Percentiles rank a stretch among this genome's conserved stretches.
These are phyloP conservation scores for Barnettozyma botsteinii DNA, from an alignment of 805 yeast species.

Conservation along the genomic window DNA sequence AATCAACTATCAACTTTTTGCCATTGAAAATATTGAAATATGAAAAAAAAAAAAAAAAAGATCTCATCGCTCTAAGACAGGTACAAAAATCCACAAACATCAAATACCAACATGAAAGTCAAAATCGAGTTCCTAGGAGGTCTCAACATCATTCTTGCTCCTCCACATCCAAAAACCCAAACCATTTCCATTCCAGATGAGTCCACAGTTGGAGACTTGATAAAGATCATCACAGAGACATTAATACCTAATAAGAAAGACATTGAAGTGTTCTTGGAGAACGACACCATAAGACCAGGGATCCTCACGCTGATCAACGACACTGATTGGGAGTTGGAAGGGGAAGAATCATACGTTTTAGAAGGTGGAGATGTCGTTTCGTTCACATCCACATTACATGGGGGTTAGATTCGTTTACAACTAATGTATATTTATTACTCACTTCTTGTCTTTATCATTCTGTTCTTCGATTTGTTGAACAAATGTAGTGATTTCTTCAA, in stretches of 20 bases:
- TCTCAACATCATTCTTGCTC: slow-evolving; percentile 57
- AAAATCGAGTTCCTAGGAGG: slow-evolving; percentile 50
- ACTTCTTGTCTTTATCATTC: slow-evolving; percentile 33
- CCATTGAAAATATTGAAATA: neutral
- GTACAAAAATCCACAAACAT: neutral
- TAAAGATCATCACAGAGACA: slow-evolving; percentile 46
- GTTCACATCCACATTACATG: slow-evolving; percentile 91
- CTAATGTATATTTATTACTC: neutral
- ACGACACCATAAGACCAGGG: slow-evolving; percentile 83
- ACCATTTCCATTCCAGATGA: slow-evolving; percentile 40
- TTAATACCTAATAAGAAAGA: slow-evolving; percentile 59
- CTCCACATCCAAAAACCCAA: slow-evolving; percentile 51
- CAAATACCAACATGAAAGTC: neutral
- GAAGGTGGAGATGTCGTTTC: slow-evolving; percentile 73
- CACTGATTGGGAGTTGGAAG: slow-evolving; percentile 95
- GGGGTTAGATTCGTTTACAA: slow-evolving; percentile 73
- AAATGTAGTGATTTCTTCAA: slow-evolving; percentile 66
- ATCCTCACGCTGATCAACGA: slow-evolving; percentile 87
- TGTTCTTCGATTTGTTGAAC: slow-evolving; percentile 85
- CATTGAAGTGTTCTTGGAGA: slow-evolving; percentile 71
- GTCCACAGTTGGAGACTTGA: slow-evolving; percentile 41
- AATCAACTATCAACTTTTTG: neutral
- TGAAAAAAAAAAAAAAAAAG: neutral
- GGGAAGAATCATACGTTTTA: slow-evolving; percentile 73
- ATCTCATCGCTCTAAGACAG: neutral